Percentiles rank a stretch among this genome's conserved stretches.
phyloP scores from a whole-genome alignment of 164 flowering plant species.

The Nymphaea colorata region DNA sequence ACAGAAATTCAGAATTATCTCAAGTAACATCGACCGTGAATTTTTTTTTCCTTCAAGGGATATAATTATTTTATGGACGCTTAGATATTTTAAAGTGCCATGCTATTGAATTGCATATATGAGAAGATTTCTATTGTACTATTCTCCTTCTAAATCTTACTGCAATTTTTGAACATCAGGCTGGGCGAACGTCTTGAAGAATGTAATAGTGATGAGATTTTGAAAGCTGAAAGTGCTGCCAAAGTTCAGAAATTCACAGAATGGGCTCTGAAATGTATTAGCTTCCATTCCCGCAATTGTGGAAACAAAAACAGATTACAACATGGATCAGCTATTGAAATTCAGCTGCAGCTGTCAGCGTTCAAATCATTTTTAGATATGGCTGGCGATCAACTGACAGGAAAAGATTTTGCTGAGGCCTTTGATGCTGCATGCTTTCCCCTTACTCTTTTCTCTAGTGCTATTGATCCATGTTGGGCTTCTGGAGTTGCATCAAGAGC shows the following conservation, averaged over 20 bases:
- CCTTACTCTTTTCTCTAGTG: slow-evolving; percentile 88
- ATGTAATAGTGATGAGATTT: slow-evolving; percentile 85
- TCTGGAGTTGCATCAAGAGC: slow-evolving; percentile 84
- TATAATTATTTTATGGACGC: too few relatives aligned
- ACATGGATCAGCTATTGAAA: slow-evolving; percentile 57
- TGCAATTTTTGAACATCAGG: slow-evolving; percentile 25
- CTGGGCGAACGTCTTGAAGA: slow-evolving; percentile 90
- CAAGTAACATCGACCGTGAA: too few relatives aligned
- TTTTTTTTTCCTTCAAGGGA: too few relatives aligned
- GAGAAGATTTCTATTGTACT: too few relatives aligned
- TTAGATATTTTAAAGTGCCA: too few relatives aligned
- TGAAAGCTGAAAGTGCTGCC: slow-evolving; percentile 92
- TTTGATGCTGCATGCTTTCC: slow-evolving; percentile 99
- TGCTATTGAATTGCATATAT: too few relatives aligned
- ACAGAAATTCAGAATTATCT: too few relatives aligned
- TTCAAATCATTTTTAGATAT: slow-evolving; percentile 82
- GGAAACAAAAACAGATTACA: slow-evolving; percentile 46
- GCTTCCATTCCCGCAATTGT: slow-evolving; percentile 78
- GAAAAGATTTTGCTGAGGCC: slow-evolving; percentile 94
- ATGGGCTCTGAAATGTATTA: slow-evolving; percentile 94
- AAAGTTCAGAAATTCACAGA: slow-evolving; percentile 95
- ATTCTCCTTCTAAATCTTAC: not conserved
- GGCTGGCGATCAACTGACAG: slow-evolving; percentile 82
- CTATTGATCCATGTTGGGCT: slow-evolving; percentile 96
- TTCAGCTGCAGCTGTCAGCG: slow-evolving; percentile 80